Evolutionary conservation across 805 yeast genomes (phyloP), one percentile per base, ranked within the genome.

Genomic region (Cyberlindnera veronae): DNA sequence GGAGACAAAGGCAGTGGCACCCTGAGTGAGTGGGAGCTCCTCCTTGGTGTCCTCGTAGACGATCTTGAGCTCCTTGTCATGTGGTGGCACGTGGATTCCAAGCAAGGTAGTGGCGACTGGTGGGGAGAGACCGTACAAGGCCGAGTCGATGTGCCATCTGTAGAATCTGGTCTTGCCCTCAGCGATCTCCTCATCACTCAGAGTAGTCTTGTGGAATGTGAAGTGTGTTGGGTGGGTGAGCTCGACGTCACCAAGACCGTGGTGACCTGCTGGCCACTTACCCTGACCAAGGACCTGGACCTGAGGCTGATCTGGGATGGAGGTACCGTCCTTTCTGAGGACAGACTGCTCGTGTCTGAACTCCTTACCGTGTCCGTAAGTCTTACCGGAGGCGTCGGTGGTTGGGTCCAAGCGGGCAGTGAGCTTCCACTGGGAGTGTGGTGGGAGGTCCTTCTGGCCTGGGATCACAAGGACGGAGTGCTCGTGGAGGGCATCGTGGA

Each of bases 141-240:
- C 96, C 27, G 93, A 81, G 63, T 88, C 96, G 49, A 88, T 86
- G 64, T 88, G 96, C 96, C 96, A 88, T 65, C 96, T 76, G 74
- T 87, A 88, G 61, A 81, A 88, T 53, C 95, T 73, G 3, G 96
- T 88, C 61, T 76, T 74, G 37, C 80, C 76, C 18, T 75, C 56
- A 7, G 68, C 66, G 27, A 82, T 74, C 49, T 87, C 77, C 32
- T 79, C 80, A n/a, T 75, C 72, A 14, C 80, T 67, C 46, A 88
- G 70, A 1, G 79, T 71, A 12, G 71, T 64, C 50, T 81, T 80
- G 66, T 88, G 96, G 74, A 88, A 88, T 2, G 81, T 72, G 51
- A 77, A 76, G 60, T 88, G 96, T 2, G 87, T 80, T 33, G 96
- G 96, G 58, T 88, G 96, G 30, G 85, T 84, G 46, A 87, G 74